Conservation (phyloP, 2,329 filamentous ascomycete genomes). For the Dothideomycetes sp. region DNA sequence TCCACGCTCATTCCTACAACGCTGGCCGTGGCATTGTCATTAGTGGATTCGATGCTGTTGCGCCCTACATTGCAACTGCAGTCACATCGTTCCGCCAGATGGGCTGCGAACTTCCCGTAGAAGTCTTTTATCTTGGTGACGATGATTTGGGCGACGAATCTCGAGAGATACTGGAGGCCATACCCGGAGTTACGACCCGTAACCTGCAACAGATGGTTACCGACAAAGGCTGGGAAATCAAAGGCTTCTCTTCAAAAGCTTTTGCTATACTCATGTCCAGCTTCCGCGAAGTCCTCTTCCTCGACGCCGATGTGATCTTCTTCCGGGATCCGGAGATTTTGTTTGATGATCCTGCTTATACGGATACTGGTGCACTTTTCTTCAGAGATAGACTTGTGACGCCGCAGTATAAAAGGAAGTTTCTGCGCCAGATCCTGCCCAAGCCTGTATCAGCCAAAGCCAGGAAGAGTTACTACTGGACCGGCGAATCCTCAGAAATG, state of each 20-base stretch:
- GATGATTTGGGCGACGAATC: constrained; percentile 32
- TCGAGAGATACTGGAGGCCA: constrained; percentile 29
- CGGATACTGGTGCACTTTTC: constrained; percentile 33
- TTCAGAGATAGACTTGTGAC: constrained; percentile 35
- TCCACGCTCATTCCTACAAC: constrained; percentile 30
- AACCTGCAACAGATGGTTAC: constrained; percentile 34
- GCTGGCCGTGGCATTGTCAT: constrained; percentile 34
- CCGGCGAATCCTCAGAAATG: constrained; percentile 25
- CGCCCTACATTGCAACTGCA: constrained; percentile 31
- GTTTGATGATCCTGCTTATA: constrained; percentile 33
- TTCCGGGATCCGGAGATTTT: constrained; percentile 30
- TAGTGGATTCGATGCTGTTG: constrained; percentile 33
- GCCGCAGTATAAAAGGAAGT: constrained; percentile 25
- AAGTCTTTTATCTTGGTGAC: constrained; percentile 33
- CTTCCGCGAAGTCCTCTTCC: constrained; percentile 37
- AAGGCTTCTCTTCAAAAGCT: constrained; percentile 37
- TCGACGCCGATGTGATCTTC: constrained; percentile 35
- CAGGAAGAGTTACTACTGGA: constrained; percentile 27
- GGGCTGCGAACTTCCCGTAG: constrained; percentile 28
- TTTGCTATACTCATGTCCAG: constrained; percentile 36
- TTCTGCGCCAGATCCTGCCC: constrained; percentile 33
- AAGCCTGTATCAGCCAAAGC: constrained; percentile 31
- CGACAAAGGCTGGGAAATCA: constrained; percentile 32
- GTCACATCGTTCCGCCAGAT: constrained; percentile 27
- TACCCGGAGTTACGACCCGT: constrained; percentile 33